Evolutionary conservation across 371 early-diverging fungal genomes (phyloP), one percentile per base, ranked within the genome.

Genomic region (Spraguea lophii): DNA sequence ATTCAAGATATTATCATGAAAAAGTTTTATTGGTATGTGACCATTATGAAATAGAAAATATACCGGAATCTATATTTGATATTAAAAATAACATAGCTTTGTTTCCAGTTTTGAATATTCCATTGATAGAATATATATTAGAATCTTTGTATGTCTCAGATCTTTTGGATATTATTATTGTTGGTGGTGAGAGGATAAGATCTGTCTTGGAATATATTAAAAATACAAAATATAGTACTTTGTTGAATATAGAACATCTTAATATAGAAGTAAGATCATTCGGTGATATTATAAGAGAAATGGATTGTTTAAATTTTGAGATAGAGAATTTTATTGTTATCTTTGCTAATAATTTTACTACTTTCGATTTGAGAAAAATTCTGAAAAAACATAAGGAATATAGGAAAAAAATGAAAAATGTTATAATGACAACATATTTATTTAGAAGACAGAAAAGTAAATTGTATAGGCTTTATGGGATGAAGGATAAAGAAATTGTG

Each of bases 11-110:
- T n/a, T n/a, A n/a, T n/a, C n/a, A n/a, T n/a, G n/a, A n/a, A n/a
- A n/a, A n/a, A n/a, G 56, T 63, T 12, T 42, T 63, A 7, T 41
- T 63, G 35, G 36, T 63, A 38, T 59, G 55, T 45, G 64, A 63
- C 27, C 59, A 36, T 46, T 63, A 63, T 27, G 36, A 56, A 12
- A 51, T 42, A 15, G 37, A 48, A 32, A 36, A 56, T 4, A 60
- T 59, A 25, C 59, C 56, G 1, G 16, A 2, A 17, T 22, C 38
- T 21, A 54, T 60, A 49, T 35, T 42, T 0, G 20, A 26, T 21
- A 26, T 39, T 16, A 52, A 39, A 46, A 41, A 59, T 6, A 60
- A 59, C 24, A 6, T 63, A 22, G 48, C 64, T 3, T 22, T 63
- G 21, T 60, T 59, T 48, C 59, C 64, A 19, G 51, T 63, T n/a